Evolutionary conservation across 352 stramenopile genomes (phyloP), one percentile per base, ranked within the genome.

Genomic region (Phytophthora palmivora): DNA sequence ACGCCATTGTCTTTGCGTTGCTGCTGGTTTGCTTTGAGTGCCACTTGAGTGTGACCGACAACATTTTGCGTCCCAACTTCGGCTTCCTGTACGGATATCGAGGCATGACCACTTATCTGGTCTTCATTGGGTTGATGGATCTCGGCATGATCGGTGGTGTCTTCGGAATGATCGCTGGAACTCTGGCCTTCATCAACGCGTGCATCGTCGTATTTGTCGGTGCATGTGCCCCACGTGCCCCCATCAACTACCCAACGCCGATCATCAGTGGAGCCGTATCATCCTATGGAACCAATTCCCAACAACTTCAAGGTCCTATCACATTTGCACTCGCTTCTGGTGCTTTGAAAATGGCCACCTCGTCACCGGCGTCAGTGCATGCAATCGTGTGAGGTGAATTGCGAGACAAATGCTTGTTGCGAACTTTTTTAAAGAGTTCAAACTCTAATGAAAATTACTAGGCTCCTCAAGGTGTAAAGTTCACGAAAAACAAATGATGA

Each of bases 71-170:
- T 24, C 58, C 68, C 14, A 87, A 88, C 62, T 88, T 87, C 47
- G 79, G 77, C 22, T 88, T 88, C 57, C 57, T 88, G 14, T 88
- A 78, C 57, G 78, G 75, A 34, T 85, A 82, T 58, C 65, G 72
- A 12, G 79, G 79, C 0, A 78, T 84, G 54, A 64, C 77, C 3
- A 76, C 50, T 6, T 87, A 77, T 34, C 66, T 88, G 21, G 52
- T 88, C 42, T 85, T 88, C 61, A 71, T 88, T 38, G 79, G 79
- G 8, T 57, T 88, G 48, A 63, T 88, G n/a, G 77, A 87, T 18
- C 63, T 88, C 22, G 79, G 79, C 10, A 80, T 87, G 72, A 72
- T 76, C 6, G 70, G 76, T 19, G 60, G 66, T 5, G 26, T 75
- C 18, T 79, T 83, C 44, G 76, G 71, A 0, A 45, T 71, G 11